Percentiles rank a stretch among this genome's conserved stretches.
These are phyloP conservation scores for Plectosphaerella sp. DNA, from an alignment of 2,329 filamentous ascomycete species.

Conservation along the genomic window DNA sequence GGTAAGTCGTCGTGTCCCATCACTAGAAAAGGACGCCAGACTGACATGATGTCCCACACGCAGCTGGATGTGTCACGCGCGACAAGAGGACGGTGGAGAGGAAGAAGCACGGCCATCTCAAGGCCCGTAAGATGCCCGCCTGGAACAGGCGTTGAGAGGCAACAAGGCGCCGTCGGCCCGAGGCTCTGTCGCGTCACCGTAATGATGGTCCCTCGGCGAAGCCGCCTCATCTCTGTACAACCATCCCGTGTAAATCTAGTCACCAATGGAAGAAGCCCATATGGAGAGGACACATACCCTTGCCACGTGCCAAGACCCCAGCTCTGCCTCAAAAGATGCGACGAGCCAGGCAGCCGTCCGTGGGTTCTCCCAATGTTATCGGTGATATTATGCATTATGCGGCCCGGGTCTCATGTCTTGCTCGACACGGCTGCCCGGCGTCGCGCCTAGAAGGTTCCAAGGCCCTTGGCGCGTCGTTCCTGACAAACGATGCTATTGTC, in stretches of 20 bases:
- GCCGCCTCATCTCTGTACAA: constrained; percentile 5
- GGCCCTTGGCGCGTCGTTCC: too few relatives aligned
- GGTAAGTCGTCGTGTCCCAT: constrained; percentile 54
- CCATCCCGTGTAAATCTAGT: constrained; percentile 10
- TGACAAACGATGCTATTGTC: too few relatives aligned
- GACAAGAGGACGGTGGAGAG: constrained; percentile 91
- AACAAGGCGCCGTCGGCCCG: constrained; percentile 2
- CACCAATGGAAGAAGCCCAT: too few relatives aligned
- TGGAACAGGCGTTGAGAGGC: constrained; percentile 79
- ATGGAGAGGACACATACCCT: too few relatives aligned
- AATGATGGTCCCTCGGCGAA: not conserved
- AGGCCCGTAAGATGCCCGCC: constrained; percentile 95
- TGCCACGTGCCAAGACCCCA: too few relatives aligned
- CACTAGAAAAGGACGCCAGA: not conserved
- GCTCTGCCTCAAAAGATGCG: too few relatives aligned
- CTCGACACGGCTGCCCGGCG: too few relatives aligned
- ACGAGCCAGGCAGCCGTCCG: too few relatives aligned
- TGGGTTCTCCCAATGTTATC: too few relatives aligned
- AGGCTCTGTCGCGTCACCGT: not conserved
- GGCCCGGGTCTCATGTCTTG: too few relatives aligned
- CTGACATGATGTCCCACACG: constrained; percentile 14
- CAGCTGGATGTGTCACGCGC: constrained; percentile 89
- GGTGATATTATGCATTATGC: too few relatives aligned
- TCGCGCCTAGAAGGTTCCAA: too few relatives aligned
- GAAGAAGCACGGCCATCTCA: constrained; percentile 94